Evolutionary conservation across 2,329 filamentous ascomycete genomes (phyloP), one percentile per base, ranked within the genome.

Genomic region (Hypocreales sp.): DNA sequence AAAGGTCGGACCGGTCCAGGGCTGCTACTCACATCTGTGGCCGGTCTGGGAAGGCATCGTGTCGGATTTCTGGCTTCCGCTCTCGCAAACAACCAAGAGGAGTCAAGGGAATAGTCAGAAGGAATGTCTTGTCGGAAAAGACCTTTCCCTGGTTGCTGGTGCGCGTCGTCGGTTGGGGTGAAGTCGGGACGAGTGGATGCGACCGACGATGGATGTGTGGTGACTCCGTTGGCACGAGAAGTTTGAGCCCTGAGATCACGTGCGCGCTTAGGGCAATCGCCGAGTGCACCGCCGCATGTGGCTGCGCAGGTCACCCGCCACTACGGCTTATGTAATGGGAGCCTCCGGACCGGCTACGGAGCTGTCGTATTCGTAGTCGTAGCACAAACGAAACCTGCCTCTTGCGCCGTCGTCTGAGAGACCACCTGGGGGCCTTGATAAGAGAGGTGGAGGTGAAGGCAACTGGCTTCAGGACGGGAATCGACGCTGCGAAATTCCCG

Each of bases 21-120:
- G 18, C 18, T 24, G 8, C 14, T 25, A 5, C 80, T 80, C 65
- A 87, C 80, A 68, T 79, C 80, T 74, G 75, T 86, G 79, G 64
- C 79, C 79, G 57, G 77, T 68, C 73, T 82, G 79, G 56, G 79
- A 77, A 79, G 78, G 72, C 80, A 90, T 90, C 61, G 72, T 84
- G 76, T 64, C 61, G 61, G 56, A 49, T 48, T 41, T 59, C 22
- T 26, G 47, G 42, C 50, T 51, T 52, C 50, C 51, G 47, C 50
- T 51, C 56, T 58, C 57, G 59, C 55, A 53, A 55, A 48, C 50
- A 52, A 59, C 51, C 55, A 47, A 51, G 42, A 50, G 45, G 47
- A 50, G 44, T 48, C 44, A 51, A 49, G 47, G 47, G 27, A 25
- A 55, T 44, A 47, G 46, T 50, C 37, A 43, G 44, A 44, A 44